phyloP scores from a whole-genome alignment of 352 stramenopile genomes.

The Pythium monospermum region DNA sequence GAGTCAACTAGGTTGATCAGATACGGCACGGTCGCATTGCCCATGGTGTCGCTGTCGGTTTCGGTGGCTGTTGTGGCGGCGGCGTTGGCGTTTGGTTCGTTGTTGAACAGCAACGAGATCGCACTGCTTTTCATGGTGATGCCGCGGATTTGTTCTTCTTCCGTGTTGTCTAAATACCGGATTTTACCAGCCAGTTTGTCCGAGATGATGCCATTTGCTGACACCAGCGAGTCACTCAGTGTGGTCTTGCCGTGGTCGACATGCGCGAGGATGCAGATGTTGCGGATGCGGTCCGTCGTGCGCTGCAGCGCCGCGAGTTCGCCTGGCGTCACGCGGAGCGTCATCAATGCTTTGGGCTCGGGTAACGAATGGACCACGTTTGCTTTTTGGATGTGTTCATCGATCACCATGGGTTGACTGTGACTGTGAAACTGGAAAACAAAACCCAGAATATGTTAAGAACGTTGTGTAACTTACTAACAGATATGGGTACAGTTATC shows the following conservation, averaged over 20 bases:
- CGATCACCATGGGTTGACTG: constrained; percentile 18
- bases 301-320: constrained; percentile 60
- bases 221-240: constrained; percentile 94
- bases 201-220: constrained; percentile 96
- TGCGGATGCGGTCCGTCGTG: constrained; percentile 81
- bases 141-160: constrained; percentile 92
- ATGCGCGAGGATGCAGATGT: constrained; percentile 95
- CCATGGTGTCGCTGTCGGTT: constrained; percentile 20
- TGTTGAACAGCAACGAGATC: constrained; percentile 91
- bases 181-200: constrained; percentile 93
- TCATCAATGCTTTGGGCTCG: constrained; percentile 1
- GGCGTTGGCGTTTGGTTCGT: constrained; percentile 32
- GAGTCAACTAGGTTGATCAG: constrained; percentile 96
- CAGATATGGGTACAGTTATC: constrained; percentile 3
- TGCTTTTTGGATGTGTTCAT: no score
- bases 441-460: constrained; percentile 9
- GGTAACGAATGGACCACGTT: no score
- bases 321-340: constrained; percentile 45
- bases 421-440: no score
- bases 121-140: constrained; percentile 97
- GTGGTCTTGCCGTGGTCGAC: constrained; percentile 93
- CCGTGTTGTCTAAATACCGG: constrained; percentile 95
- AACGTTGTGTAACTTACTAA: constrained; percentile 14
- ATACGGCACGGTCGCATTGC: constrained; percentile 45
- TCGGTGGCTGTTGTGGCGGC: constrained; percentile 3